Evolutionary conservation across 1,284 basidiomycete genomes (phyloP), one percentile per base, ranked within the genome.

Genomic region (Agroathelia rolfsii): DNA sequence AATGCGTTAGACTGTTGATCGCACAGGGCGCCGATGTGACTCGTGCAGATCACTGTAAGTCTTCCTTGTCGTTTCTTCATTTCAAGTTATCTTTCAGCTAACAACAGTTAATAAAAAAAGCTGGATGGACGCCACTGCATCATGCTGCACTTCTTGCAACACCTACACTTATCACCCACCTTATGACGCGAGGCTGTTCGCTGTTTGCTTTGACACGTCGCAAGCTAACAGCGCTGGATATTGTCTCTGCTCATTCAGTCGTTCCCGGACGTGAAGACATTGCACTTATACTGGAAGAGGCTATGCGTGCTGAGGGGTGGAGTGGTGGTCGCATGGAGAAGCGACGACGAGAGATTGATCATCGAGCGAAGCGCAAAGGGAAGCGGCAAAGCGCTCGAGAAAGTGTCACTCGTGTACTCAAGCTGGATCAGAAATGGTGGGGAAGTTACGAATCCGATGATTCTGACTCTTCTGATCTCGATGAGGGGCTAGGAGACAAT

Each of bases 51-150:
- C 62, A 75, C 46, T 69, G 82, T 81, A 46, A 34, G 69, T 60
- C 27, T 19, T n/a, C n/a, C n/a, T n/a, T 24, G 29, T 36, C 35
- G 51, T 55, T 11, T 25, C 15, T 11, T 22, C 31, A 30, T 32
- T 29, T 27, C 11, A 28, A 15, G 16, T 33, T 28, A 26, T 32
- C 16, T 25, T 19, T 38, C 29, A 33, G 27, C 24, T 18, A n/a
- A 34, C 35, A 32, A 24, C 27, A 36, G 20, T 25, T 16, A 30
- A 22, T 32, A 33, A 36, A 15, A 17, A 7, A 48, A 89, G 87
- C 73, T 38, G 92, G 93, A 24, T 97, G 93, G 93, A 92, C 88
- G 3, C 79, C 93, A 1, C 64, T 98, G n/a, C 94, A 96, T 52
- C 85, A 94, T 61, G 90, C 93, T 7, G 85, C 83, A 10, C 60